These are phyloP conservation scores for Limonium bicolor DNA, from an alignment of 148 eudicot genomes.

Conservation along the genomic window DNA sequence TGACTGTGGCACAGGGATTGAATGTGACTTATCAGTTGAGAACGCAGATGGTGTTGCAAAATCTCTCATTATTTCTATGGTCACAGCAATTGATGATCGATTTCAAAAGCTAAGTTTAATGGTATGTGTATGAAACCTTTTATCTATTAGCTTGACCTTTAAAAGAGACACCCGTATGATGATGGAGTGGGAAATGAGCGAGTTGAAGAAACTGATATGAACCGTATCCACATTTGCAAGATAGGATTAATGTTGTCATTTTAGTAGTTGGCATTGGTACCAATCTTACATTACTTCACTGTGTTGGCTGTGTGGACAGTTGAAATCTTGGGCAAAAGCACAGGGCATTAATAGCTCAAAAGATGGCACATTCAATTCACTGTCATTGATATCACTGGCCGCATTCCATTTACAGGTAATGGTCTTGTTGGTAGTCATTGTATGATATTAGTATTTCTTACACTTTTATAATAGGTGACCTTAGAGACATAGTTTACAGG, in stretches of 20 bases:
- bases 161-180: too few species aligned
- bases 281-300: neutral
- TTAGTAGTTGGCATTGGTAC: neutral
- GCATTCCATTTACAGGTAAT: constrained; percentile 93
- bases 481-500: too few species aligned
- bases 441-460: too few species aligned
- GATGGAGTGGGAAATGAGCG: too few species aligned
- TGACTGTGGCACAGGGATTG: constrained; percentile 70
- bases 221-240: too few species aligned
- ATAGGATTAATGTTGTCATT: neutral
- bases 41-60: constrained; percentile 73
- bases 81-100: constrained; percentile 68
- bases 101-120: constrained; percentile 69
- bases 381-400: constrained; percentile 62
- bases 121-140: constrained; percentile 52
- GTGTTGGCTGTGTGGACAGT: constrained; percentile 17
- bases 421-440: too few species aligned
- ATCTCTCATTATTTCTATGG: constrained; percentile 47
- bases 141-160: too few species aligned
- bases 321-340: constrained; percentile 90
- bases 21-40: constrained; percentile 91
- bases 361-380: constrained; percentile 74
- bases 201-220: too few species aligned
- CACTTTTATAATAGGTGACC: too few species aligned
- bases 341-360: constrained; percentile 72